Evolutionary conservation across 192 early-diverging fungal species (phyloP), one percentile per base, ranked within the genome.

Genomic region (Coemansia guatemalensis): DNA sequence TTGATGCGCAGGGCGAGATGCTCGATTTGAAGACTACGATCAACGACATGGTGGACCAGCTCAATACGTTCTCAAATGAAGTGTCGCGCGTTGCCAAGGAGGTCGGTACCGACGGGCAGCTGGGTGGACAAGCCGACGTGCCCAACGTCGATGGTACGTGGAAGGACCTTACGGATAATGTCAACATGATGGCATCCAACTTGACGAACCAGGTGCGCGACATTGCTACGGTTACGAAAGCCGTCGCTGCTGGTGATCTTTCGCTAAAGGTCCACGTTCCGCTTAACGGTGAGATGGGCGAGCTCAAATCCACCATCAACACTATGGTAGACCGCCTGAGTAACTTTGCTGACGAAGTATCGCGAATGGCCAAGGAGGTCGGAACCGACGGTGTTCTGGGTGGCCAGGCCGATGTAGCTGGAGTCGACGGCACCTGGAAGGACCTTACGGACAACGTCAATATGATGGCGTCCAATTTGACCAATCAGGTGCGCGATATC

Each of bases 21-120:
- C 80, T 8, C 77, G 85, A 35, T 75, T 85, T 58, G 81, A 90
- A 79, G 86, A 33, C 55, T 74, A 35, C 60, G 23, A 64, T 64
- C 68, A 63, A 75, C 53, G 82, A 76, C 26, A 86, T 89, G 82
- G 84, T 89, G 49, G 23, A 81, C 71, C 50, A 82, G 72, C 67
- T 68, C 5, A 52, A 60, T 4, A 57, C 54, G 0, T 84, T 86
- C 48, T 74, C 85, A 3, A 72, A 78, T 8, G 85, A 88, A 62
- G 88, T 89, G 1, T 85, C 88, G 0, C 82, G 88, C 56, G 88
- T 89, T 9, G 82, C 88, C 11, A 83, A 85, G 41, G 88, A 89
- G 65, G 88, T 89, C 12, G 88, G 88, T 8, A 87, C 85, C 0
- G 88, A 89, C 65, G 88, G 88, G 9, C 74, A 68, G 41, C 64